Conservation (phyloP, 73 alveolate genomes). For the Diophrys appendiculata region DNA sequence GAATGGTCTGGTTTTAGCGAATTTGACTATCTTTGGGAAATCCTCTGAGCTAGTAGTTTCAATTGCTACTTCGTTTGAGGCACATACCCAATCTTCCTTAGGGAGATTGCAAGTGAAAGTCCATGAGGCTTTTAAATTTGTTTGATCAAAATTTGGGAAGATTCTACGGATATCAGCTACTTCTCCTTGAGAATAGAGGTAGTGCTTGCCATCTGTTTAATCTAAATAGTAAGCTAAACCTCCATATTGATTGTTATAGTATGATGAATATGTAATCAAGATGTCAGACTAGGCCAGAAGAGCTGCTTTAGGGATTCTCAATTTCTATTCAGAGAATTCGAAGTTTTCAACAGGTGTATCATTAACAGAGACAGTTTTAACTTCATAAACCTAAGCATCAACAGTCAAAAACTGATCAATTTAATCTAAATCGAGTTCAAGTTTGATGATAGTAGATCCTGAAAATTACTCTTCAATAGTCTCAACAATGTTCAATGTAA, state of each 20-base stretch:
- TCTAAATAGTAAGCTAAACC: background rate
- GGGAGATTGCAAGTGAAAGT: slow-evolving; percentile 1
- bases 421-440: background rate
- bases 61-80: background rate
- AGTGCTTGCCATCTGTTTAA: slow-evolving; percentile 56
- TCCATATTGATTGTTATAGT: no score
- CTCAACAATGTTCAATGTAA: background rate
- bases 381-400: background rate
- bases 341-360: background rate
- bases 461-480: background rate
- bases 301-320: background rate
- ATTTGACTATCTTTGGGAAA: slow-evolving; percentile 2
- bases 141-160: slow-evolving; percentile 96
- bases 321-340: background rate
- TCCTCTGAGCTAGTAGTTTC: background rate
- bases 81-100: background rate
- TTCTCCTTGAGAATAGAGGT: slow-evolving; percentile 70
- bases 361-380: background rate
- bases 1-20: slow-evolving; percentile 64
- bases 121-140: slow-evolving; percentile 79
- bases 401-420: background rate
- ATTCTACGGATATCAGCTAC: slow-evolving; percentile 67
- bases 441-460: background rate
- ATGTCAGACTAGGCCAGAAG: background rate
- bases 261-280: background rate